Evolutionary conservation across 257 asterid species (phyloP).

Genomic region (Solanum ossicruentum): DNA sequence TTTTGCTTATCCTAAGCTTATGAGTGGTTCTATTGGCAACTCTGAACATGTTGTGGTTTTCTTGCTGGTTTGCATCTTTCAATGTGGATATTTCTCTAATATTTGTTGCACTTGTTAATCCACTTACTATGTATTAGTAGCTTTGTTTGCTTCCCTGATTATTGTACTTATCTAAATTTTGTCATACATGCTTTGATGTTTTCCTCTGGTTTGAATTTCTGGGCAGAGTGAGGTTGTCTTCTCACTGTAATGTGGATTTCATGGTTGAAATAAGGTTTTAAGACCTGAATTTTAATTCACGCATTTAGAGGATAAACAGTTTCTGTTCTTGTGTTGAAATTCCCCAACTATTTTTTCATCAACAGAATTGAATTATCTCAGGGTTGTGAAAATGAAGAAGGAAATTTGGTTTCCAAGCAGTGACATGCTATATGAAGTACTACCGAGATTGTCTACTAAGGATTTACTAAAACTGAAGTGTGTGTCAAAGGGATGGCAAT

Average conservation of each 20-base stretch:
- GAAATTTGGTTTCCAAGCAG: conserved; percentile 14
- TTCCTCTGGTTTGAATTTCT: neutral
- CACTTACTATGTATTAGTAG: neutral
- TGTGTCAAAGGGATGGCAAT: conserved; percentile 46
- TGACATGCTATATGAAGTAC: conserved; percentile 28
- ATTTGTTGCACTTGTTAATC: neutral
- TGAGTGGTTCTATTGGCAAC: neutral
- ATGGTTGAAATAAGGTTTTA: neutral
- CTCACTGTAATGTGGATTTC: neutral
- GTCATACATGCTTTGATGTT: neutral
- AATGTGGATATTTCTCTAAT: neutral
- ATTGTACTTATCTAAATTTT: neutral
- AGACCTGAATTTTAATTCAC: neutral
- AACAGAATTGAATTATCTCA: neutral
- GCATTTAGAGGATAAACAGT: neutral
- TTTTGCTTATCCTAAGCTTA: neutral
- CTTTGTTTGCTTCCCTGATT: neutral
- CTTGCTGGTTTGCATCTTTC: neutral
- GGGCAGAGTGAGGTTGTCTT: neutral
- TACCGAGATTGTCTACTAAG: conserved; percentile 30
- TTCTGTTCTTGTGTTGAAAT: neutral
- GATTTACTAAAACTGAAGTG: conserved; percentile 26
- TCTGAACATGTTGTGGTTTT: neutral
- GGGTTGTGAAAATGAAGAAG: conserved; percentile 14
- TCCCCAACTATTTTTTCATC: neutral